A percentile compares a stretch with the other conserved stretches of the same genome.
Conservation (phyloP, 78 protist genomes). For the Protostelium mycophagum region DNA sequence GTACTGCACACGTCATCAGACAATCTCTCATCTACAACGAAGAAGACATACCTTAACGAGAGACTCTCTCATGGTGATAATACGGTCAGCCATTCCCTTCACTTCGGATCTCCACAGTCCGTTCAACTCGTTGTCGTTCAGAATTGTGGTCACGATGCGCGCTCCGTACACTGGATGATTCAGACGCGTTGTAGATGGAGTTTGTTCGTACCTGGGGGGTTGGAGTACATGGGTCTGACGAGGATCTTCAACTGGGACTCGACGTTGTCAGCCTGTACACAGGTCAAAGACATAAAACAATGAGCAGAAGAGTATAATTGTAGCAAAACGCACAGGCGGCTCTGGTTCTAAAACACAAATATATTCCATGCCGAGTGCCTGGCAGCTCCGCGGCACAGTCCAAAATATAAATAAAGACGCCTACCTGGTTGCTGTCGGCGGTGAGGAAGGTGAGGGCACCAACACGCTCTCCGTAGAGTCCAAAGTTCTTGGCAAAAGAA, state of each 20-base stretch:
- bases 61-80: conserved; percentile 76
- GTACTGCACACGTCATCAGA: neutral
- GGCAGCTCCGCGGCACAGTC: no score
- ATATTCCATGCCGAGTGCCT: no score
- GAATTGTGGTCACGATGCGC: conserved; percentile 76
- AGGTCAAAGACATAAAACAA: no score
- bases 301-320: no score
- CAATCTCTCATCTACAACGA: neutral
- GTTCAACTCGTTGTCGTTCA: conserved; percentile 61
- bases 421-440: conserved; percentile 19
- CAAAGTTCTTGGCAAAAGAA: conserved; percentile 97
- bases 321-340: no score
- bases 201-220: no score
- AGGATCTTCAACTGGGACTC: conserved; percentile 81
- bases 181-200: no score
- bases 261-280: conserved; percentile 56
- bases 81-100: conserved; percentile 86
- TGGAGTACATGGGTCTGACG: conserved; percentile 91
- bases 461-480: conserved; percentile 91
- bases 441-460: conserved; percentile 54
- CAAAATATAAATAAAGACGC: no score
- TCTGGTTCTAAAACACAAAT: no score
- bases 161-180: conserved; percentile 98
- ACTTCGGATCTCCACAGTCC: conserved; percentile 71
- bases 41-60: conserved; percentile 22